phyloP scores from a whole-genome alignment of 345 rosid genomes.

The Cardiospermum halicacabum region DNA sequence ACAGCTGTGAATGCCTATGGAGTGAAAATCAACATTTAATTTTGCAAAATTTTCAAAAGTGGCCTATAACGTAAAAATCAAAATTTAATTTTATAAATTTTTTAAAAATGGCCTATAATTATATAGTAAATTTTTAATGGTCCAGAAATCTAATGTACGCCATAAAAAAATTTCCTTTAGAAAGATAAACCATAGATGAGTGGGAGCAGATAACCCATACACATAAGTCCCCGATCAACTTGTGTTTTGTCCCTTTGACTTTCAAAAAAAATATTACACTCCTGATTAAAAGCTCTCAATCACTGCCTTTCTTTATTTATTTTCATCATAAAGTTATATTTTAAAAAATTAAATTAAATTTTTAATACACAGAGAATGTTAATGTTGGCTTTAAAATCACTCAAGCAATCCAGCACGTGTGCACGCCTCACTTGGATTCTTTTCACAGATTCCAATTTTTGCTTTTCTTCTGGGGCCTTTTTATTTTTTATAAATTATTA shows the following conservation, averaged over 20 bases:
- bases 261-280: slow-evolving; percentile 29
- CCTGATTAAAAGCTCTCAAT: slow-evolving; percentile 12
- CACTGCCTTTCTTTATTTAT: background rate
- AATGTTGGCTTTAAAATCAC: slow-evolving; percentile 54
- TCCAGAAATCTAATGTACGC: background rate
- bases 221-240: slow-evolving; percentile 2
- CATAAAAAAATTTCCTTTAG: background rate
- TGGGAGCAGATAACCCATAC: background rate
- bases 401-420: slow-evolving; percentile 38
- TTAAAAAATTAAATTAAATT: background rate
- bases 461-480: background rate
- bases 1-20: too few species aligned
- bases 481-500: too few species aligned
- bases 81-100: too few species aligned
- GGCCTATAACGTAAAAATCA: too few species aligned
- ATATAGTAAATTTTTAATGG: too few species aligned
- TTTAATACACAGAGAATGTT: slow-evolving; percentile 41
- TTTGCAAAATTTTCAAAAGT: too few species aligned
- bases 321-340: background rate
- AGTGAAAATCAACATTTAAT: too few species aligned
- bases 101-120: too few species aligned
- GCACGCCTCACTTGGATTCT: slow-evolving; percentile 27
- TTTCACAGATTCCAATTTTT: slow-evolving; percentile 1
- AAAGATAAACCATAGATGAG: background rate
- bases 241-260: slow-evolving; percentile 28